These are phyloP conservation scores for Antarctomyces pellizariae DNA, from an alignment of 495 filamentous ascomycete genomes.

Conservation along the genomic window DNA sequence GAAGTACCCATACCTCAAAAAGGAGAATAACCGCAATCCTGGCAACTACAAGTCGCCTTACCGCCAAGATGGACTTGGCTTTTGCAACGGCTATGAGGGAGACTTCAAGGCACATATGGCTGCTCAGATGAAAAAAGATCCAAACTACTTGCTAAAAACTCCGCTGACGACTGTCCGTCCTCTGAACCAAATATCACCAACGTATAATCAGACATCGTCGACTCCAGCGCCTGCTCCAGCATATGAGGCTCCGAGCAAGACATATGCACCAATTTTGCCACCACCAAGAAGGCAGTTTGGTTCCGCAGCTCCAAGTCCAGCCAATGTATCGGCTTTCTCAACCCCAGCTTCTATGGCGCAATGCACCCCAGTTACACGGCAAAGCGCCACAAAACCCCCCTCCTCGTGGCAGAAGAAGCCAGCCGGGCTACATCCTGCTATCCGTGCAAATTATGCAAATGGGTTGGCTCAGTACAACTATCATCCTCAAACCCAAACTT, in stretches of 20 bases:
- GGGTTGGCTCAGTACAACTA: slow-evolving; percentile 15
- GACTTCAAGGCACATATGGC: slow-evolving; percentile 21
- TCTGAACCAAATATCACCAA: slow-evolving; percentile 6
- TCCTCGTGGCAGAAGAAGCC: slow-evolving; percentile 9
- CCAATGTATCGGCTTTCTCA: slow-evolving; percentile 4
- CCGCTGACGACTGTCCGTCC: slow-evolving; percentile 3
- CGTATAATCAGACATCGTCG: slow-evolving; percentile 1
- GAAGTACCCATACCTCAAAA: slow-evolving; percentile 26
- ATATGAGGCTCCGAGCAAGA: neutral
- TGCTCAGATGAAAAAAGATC: slow-evolving; percentile 10
- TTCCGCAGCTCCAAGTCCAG: slow-evolving; percentile 4
- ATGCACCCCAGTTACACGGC: slow-evolving; percentile 6
- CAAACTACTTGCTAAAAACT: slow-evolving; percentile 6
- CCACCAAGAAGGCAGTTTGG: slow-evolving; percentile 3
- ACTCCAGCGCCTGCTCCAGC: slow-evolving; percentile 1
- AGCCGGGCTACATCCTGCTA: slow-evolving; percentile 21
- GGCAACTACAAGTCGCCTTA: slow-evolving; percentile 25
- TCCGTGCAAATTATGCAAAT: slow-evolving; percentile 18
- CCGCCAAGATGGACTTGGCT: slow-evolving; percentile 22
- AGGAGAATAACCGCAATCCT: slow-evolving; percentile 23
- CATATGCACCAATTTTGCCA: slow-evolving; percentile 1
- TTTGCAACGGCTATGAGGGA: slow-evolving; percentile 31
- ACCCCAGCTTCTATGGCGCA: slow-evolving; percentile 3
- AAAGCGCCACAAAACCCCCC: slow-evolving; percentile 4
- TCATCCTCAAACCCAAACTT: slow-evolving; percentile 5